Base-by-base conservation (phyloP, 495 filamentous ascomycete genomes). In the Symbiotaphrina buchneri region DNA sequence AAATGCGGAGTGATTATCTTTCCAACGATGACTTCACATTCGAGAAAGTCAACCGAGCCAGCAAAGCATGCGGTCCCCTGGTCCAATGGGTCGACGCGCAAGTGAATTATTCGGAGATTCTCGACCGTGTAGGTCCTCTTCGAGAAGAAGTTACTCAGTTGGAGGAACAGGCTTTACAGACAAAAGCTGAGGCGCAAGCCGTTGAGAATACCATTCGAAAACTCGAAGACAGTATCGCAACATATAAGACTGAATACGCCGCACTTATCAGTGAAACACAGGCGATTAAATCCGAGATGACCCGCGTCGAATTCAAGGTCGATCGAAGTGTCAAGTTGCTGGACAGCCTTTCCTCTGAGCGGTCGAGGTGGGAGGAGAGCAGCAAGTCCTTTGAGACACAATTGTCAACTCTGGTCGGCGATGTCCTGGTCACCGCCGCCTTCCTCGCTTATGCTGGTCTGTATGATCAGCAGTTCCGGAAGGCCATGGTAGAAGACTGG, bases 341-440 rank as follows among this genome's bases (percentile, higher is more conserved):
- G 5, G 81, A 93, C 49, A 91, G 81, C 53, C 54, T 99, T 41
- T 84, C 87, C 21, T 92, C 84, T 5, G 87, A 99, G 56, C 69
- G 90, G 47, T 65, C 55, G 4, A 64, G 87, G 37, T 99, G 87
- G 87, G 90, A 95, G 48, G 77, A 82, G 38, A 81, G 83, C 32
- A 95, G 90, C 66, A 87, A 72, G 54, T 93, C 84, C 1, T 99
- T 99, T 48, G 82, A 93, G 48, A 87, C 81, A 6, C 87, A 99
- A 49, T 93, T 99, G 46, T 71, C 75, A 53, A 99, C 87, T 2
- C 71, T 99, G 28, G 79, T 95, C 27, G 87, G 87, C 23, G 87
- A 99, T 44, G 82, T 93, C 21, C 56, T 99, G 39, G 71, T 95
- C 21, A 87, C 90, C 3, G 80, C 87, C 3, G 87, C 85, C 10